Evolutionary conservation across 2,329 filamentous ascomycete species (phyloP).

Genomic region (Nothophaeocryptopus gaeumannii): DNA sequence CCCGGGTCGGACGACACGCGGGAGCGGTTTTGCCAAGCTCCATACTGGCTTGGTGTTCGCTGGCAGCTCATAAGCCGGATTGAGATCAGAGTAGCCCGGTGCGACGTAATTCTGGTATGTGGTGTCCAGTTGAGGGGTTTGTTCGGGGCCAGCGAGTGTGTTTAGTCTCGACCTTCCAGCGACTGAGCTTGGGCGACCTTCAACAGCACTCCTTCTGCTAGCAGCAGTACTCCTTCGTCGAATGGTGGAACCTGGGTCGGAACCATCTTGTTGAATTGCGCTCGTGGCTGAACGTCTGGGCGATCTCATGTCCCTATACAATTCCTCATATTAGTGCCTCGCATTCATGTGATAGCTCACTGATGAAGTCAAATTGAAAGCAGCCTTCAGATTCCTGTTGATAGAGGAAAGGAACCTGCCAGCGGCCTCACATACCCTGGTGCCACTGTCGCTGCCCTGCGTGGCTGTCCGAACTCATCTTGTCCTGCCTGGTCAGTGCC

Average conservation of each 20-base stretch:
- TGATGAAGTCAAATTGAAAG: no score
- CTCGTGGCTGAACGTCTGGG: constrained; percentile 8
- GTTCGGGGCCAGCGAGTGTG: constrained; percentile 23
- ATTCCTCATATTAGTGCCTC: not conserved
- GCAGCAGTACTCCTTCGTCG: constrained; percentile 17
- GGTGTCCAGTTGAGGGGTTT: constrained; percentile 19
- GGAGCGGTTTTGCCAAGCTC: constrained; percentile 54
- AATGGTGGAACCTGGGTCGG: constrained; percentile 5
- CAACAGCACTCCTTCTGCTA: constrained; percentile 13
- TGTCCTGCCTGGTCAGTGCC: constrained; percentile 1
- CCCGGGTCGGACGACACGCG: constrained; percentile 52
- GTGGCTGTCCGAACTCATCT: constrained; percentile 10
- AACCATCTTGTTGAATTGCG: constrained; percentile 7
- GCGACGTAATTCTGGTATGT: constrained; percentile 41
- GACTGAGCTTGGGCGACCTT: constrained; percentile 10
- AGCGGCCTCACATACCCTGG: no score
- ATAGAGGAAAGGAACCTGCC: no score
- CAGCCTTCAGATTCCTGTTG: no score
- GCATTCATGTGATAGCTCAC: no score
- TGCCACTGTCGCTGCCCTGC: constrained; percentile 15
- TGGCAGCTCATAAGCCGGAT: constrained; percentile 55
- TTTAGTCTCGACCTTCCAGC: constrained; percentile 16
- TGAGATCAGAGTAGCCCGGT: constrained; percentile 53
- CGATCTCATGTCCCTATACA: constrained; percentile 6
- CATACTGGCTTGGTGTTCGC: constrained; percentile 51